Base-by-base conservation (phyloP, 2,329 filamentous ascomycete genomes). In the Nemania bipapillata region DNA sequence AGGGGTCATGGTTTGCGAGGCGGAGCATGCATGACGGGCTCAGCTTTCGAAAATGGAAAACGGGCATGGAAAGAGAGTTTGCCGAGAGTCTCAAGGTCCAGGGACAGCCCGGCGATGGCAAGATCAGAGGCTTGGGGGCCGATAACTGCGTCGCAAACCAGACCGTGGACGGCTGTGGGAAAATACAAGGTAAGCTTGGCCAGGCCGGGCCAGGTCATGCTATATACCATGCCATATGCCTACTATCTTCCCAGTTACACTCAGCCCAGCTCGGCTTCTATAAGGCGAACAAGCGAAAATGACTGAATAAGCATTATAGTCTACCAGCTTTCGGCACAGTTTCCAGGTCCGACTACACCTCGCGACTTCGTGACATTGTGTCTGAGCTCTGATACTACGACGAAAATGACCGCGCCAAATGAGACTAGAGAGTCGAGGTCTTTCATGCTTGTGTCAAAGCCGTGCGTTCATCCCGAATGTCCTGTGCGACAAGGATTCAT, bases 1-100 rank as follows among this genome's bases (percentile, higher is more conserved):
- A 90, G 72, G 95, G 94, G 1, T 86, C 92, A 7, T 98, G 95
- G 95, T 98, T 97, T 80, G 93, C 93, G 26, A 84, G 95, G 63
- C 85, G 91, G 56, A 97, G 93, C 77, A 85, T 97, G 22, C 94
- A 97, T 76, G 89, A 92, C 74, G 92, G 91, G 0, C 79, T 96
- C 22, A 85, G 89, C 0, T 97, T 96, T 78, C 86, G 87, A 22
- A 90, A 88, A 77, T 97, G 93, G 90, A 91, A 90, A 82, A 84
- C 85, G 58, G 93, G 91, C 2, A 86, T 97, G 76, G 86, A 92
- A 77, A 84, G 85, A 24, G 95, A 98, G 82, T 96, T 97, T 78
- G 84, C 86, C 0, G 91, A 94, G 80, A 93, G 90, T 17, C 82
- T 97, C 78, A 89, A 89, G 75, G 86, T 90, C 2, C 86, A 92